Evolutionary conservation across 2,329 filamentous ascomycete genomes (phyloP), one percentile per base, ranked within the genome.

Genomic region (Teratosphaeria gauchensis): DNA sequence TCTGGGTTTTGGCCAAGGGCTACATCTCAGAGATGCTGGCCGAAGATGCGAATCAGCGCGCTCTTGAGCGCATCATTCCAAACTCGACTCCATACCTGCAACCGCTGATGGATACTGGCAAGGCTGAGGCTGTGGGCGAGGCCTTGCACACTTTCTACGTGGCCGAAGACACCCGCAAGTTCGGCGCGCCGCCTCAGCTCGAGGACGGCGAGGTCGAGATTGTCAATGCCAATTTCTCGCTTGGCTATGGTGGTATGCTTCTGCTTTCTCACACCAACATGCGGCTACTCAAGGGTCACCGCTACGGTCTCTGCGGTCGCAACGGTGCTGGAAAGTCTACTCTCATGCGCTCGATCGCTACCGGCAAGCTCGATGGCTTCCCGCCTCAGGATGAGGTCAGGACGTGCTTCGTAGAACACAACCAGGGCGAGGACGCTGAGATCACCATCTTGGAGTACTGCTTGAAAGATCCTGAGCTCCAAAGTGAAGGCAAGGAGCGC

Each of bases 291-390:
- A 96, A 97, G 80, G 94, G 94, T 59, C 94, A 97, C 76, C 88
- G 94, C 60, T 99, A 99, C 72, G 94, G 94, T 73, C 88, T 99
- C 19, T 96, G 92, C 70, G 94, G 94, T 69, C 89, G 92, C 68
- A 99, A 99, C 74, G 94, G 94, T 78, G 91, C 92, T 59, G 94
- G 94, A 71, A 99, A 99, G 79, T 97, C 94, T n/a, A 99, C 94
- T 1, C 83, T 99, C 59, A 97, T 99, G 94, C 89, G 90, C 72
- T 91, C 89, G 73, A 99, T 99, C 69, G 89, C 94, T 55, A 88
- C 88, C 60, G 92, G 92, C 71, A 99, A 99, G 81, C 83, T 99
- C 3, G 94, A 99, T 75, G 94, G 94, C 8, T 99, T 99, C 78
- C 94, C 94, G 42, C 81, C 90, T 16, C 91, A 94, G 72, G 91